Base-by-base conservation (phyloP, 2,329 filamentous ascomycete species). In the Taxawa tesnikishii region DNA sequence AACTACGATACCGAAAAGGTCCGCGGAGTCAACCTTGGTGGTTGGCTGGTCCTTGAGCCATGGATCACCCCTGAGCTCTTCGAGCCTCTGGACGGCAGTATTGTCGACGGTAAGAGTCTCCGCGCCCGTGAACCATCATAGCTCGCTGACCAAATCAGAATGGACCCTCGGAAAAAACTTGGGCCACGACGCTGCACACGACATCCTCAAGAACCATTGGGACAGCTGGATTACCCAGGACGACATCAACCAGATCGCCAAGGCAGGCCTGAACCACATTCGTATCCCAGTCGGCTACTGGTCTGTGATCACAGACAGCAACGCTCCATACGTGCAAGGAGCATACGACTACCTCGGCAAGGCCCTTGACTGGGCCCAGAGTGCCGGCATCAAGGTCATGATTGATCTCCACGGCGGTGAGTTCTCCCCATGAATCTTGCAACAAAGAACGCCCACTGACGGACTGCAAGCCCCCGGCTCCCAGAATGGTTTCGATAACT, bases 401-500 rank as follows among this genome's bases (percentile, higher is more conserved):
- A 65, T 82, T 43, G 77, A 82, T 48, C 54, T 81, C 14, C 77
- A 82, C 46, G 76, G 75, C 42, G 70, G 70, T 72, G 51, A 50
- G 65, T 56, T 24, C 13, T n/a, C 16, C 12, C n/a, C n/a, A n/a
- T n/a, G n/a, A n/a, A n/a, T n/a, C n/a, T 9, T 4, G 6, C 19
- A 4, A 4, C 6, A n/a, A 11, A n/a, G 5, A 9, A 16, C 16
- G 12, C 4, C n/a, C 11, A 14, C 23, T 41, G 28, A 43, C 32
- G 30, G 11, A 31, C 9, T 2, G 27, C 10, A 39, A 60, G 71
- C 72, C 18, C 69, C 72, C 12, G 65, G 66, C 5, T 75, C 70
- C 5, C 75, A 79, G 44, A 79, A 79, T 39, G 75, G 75, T 3
- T 79, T 78, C 47, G 75, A 79, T 52, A 79, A 79, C 54, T 73